A percentile compares a stretch with the other conserved stretches of the same genome.
Evolutionary conservation across 306 rosid species (phyloP).

Genomic region (Hylodesmum podocarpum): DNA sequence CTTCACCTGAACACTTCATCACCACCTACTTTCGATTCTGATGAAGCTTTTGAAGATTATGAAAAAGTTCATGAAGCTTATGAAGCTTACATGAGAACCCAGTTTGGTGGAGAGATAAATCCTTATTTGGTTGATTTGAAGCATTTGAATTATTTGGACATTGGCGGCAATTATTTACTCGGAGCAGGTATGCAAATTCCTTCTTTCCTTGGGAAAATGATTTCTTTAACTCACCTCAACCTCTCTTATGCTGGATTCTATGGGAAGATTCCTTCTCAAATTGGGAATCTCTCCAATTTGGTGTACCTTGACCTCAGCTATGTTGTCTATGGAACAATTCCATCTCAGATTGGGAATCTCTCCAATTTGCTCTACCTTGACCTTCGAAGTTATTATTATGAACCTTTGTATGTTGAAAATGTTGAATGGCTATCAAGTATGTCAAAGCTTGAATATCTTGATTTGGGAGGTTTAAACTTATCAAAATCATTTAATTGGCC

Average conservation of each 20-base stretch:
- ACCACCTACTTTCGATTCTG: background rate
- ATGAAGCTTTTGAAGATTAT: constrained; percentile 11
- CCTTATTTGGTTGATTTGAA: constrained; percentile 13
- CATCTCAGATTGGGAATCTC: background rate
- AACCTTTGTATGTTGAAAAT: background rate
- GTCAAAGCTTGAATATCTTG: constrained; percentile 15
- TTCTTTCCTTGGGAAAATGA: background rate
- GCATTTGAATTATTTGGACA: constrained; percentile 16
- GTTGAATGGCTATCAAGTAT: background rate
- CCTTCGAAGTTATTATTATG: background rate
- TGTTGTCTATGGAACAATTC: background rate
- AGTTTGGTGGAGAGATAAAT: background rate
- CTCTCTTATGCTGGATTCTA: background rate
- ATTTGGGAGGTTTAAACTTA: background rate
- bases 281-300: background rate
- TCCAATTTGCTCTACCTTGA: background rate
- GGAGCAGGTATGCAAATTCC: background rate
- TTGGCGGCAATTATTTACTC: background rate
- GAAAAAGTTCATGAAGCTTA: too few relatives aligned
- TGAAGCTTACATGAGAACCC: background rate
- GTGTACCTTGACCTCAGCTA: background rate
- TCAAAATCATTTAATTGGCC: constrained; percentile 6
- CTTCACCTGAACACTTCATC: background rate
- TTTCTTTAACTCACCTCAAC: background rate
- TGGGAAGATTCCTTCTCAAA: background rate